Base-by-base conservation (phyloP, 1,139 yeast species). In the Candida tetrigidarum region DNA sequence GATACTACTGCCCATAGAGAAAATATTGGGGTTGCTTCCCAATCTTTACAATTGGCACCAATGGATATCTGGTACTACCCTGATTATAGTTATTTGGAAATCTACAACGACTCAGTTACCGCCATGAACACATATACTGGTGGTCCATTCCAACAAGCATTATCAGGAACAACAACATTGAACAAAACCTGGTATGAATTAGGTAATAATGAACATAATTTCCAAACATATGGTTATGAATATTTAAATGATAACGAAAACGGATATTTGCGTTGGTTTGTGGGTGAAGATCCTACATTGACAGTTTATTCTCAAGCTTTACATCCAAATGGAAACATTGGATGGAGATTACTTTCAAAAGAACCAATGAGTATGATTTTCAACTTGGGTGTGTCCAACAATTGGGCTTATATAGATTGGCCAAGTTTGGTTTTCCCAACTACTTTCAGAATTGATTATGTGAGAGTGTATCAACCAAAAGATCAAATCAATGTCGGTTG, bases 351-450 rank as follows among this genome's bases (percentile, higher is more conserved):
- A 47, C 76, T 90, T 39, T 77, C 93, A n/a, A 83, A 85, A 62
- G 97, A 90, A 62, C 97, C 97, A 48, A 87, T 90, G 96, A 75
- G 90, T 2, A 71, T 90, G 34, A 71, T 90, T 51, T 62, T 89
- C 72, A 89, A 89, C 63, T 64, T 89, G 64, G 96, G 95, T 66
- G 67, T 89, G 43, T 87, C 96, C 8, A 82, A 83, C 51, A 80
- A 83, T 44, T 89, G 96, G 96, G 86, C 89, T 2, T 84, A 85
- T 60, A 87, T 89, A 50, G 87, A 86, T 62, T 87, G 96, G 95
- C 76, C 78, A 30, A 71, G 81, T n/a, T 67, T 89, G 39, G 60
- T 64, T 38, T 88, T 89, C 77, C 96, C 96, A 1, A 76, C 78
- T 4, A 74, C 76, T 2, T 67, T 88, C 77, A 70, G 82, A 46